Percentiles rank a stretch among this genome's conserved stretches.
phyloP scores from a whole-genome alignment of 208 protist species.

The Eutreptiella sp. region DNA sequence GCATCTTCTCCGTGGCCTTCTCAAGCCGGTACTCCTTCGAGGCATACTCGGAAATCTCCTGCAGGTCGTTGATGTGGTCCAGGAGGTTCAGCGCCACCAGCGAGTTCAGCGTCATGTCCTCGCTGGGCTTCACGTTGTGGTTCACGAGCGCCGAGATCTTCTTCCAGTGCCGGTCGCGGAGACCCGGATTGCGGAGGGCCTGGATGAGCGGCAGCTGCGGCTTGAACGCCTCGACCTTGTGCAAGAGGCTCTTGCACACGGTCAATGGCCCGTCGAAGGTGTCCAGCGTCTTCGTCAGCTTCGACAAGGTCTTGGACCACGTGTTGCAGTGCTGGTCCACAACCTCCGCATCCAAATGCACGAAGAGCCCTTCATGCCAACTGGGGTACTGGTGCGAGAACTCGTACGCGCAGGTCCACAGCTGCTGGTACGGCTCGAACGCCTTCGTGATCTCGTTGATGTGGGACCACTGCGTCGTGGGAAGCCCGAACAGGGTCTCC shows the following conservation, averaged over 20 bases:
- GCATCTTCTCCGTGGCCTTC: slow-evolving; percentile 80
- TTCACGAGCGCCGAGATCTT: slow-evolving; percentile 73
- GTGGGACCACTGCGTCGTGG: slow-evolving; percentile 73
- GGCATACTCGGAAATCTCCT: slow-evolving; percentile 69
- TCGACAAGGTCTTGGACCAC: slow-evolving; percentile 66
- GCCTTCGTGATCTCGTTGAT: slow-evolving; percentile 69
- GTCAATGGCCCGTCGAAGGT: slow-evolving; percentile 64
- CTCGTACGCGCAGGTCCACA: slow-evolving; percentile 77
- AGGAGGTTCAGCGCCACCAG: slow-evolving; percentile 74
- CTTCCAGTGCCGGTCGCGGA: slow-evolving; percentile 86
- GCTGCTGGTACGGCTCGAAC: slow-evolving; percentile 75
- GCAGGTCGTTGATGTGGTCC: slow-evolving; percentile 63
- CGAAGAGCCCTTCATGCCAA: slow-evolving; percentile 76
- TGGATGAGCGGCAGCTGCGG: slow-evolving; percentile 84
- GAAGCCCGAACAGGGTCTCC: slow-evolving; percentile 74
- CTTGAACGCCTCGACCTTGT: slow-evolving; percentile 84
- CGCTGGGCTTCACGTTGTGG: no score
- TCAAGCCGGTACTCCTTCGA: slow-evolving; percentile 82
- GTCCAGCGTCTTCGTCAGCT: slow-evolving; percentile 73
- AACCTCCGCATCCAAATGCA: slow-evolving; percentile 60
- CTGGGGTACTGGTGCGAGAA: slow-evolving; percentile 71
- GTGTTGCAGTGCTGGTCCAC: slow-evolving; percentile 71
- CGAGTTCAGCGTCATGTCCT: slow-evolving; percentile 69
- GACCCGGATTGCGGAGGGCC: slow-evolving; percentile 76
- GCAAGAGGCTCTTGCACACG: slow-evolving; percentile 61